phyloP scores from a whole-genome alignment of 495 filamentous ascomycete species.

The Aspergillus carlsbadensis region DNA sequence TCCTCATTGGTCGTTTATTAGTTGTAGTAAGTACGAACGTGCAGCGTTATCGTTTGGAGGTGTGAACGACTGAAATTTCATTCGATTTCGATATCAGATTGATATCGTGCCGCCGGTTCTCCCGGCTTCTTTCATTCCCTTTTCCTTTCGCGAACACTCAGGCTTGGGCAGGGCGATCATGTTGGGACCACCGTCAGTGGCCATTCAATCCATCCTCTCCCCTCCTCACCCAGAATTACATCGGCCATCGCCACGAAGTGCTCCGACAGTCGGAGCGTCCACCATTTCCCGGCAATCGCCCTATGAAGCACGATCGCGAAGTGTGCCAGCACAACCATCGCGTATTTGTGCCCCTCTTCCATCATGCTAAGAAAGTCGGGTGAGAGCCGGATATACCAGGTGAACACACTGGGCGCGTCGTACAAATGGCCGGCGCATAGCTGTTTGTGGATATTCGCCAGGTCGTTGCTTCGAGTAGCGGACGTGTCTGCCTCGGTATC shows the following conservation, averaged over 20 bases:
- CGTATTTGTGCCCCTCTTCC: background rate
- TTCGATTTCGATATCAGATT: too few species aligned
- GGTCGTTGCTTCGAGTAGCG: background rate
- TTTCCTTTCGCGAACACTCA: too few species aligned
- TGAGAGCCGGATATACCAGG: conserved; percentile 5
- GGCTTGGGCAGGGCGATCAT: too few species aligned
- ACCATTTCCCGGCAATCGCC: background rate
- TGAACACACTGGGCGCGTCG: conserved; percentile 5
- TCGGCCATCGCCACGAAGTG: background rate
- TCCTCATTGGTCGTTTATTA: too few species aligned
- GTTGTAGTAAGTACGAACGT: too few species aligned
- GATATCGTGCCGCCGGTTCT: too few species aligned
- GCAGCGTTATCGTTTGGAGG: too few species aligned
- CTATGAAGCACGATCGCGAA: conserved; percentile 4
- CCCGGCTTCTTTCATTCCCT: too few species aligned
- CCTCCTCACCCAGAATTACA: background rate
- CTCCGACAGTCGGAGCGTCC: background rate
- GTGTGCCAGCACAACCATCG: conserved; percentile 7
- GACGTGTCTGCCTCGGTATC: background rate
- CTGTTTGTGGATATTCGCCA: background rate
- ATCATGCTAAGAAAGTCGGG: background rate
- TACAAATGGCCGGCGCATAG: background rate
- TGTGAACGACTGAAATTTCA: too few species aligned
- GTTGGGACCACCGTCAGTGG: background rate
- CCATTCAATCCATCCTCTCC: conserved; percentile 5